phyloP scores from a whole-genome alignment of 169 alveolate species.

The Plasmodium adleri region DNA sequence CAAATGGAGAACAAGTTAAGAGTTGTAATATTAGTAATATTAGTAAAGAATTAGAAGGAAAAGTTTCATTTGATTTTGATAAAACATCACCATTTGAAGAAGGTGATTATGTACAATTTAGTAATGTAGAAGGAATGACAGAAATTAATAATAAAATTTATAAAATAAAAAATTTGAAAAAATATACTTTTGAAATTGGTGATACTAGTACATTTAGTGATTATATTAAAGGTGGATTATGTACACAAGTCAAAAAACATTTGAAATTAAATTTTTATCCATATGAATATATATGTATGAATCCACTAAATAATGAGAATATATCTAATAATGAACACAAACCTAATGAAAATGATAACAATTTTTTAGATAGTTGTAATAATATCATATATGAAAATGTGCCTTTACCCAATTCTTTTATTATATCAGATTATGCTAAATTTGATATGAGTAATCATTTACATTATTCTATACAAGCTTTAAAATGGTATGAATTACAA shows the following conservation, averaged over 20 bases:
- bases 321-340: neutral
- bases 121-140: conserved; percentile 97
- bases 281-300: conserved; percentile 25
- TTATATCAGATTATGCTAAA: conserved; percentile 52
- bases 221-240: conserved; percentile 74
- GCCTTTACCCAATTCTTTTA: conserved; percentile 18
- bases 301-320: conserved; percentile 1
- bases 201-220: conserved; percentile 89
- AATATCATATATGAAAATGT: conserved; percentile 5
- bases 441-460: conserved; percentile 23
- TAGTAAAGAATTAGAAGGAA: conserved; percentile 79
- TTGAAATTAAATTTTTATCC: conserved; percentile 40
- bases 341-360: neutral
- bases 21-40: conserved; percentile 89
- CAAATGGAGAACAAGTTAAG: conserved; percentile 91
- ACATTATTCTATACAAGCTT: conserved; percentile 62
- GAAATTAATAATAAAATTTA: conserved; percentile 95
- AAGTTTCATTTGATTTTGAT: conserved; percentile 53
- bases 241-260: conserved; percentile 47
- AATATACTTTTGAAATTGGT: conserved; percentile 92
- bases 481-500: conserved; percentile 20
- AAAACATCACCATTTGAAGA: conserved; percentile 89
- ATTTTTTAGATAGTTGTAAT: neutral
- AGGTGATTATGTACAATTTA: conserved; percentile 95
- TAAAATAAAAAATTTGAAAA: conserved; percentile 89